Evolutionary conservation across 208 protist genomes (phyloP), one percentile per base, ranked within the genome.

Genomic region (Naegleria gruberi): DNA sequence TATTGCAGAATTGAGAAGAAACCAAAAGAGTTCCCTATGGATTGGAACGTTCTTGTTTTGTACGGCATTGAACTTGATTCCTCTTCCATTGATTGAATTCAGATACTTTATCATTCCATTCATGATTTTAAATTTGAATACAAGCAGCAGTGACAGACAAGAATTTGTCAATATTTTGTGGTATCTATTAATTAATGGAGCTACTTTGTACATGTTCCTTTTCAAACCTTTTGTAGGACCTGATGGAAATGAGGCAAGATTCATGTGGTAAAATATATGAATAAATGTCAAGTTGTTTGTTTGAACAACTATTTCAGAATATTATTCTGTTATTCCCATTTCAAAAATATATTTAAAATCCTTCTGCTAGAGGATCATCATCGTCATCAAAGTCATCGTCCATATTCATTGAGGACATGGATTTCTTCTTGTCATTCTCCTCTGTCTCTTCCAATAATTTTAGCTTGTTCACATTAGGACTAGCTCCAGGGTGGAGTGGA

Each of bases 31-130:
- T 44, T 40, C 4, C 2, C 30, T 90, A 45, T 65, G 55, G 30
- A 73, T 23, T 15, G 7, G 34, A 65, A 19, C 40, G 10, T 51
- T 65, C 42, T 7, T 57, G 5, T 5, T 82, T n/a, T 90, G 57
- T 46, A 37, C 26, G 17, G 7, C 8, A 17, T 5, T 47, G 8
- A 82, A 77, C 41, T 40, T 92, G 6, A 43, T 90, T 57, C 84
- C 91, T 83, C 65, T 83, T 10, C 83, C 90, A 12, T 30, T 92
- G 0, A 42, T 92, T 7, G 91, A 92, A 90, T 83, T 86, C 43
- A 37, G 92, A 73, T 93, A 93, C 44, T 93, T 91, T 55, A 85
- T 93, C 5, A 46, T 91, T 34, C 92, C 92, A 40, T 91, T 87
- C 46, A 17, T 90, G 6, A 19, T 90, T 23, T 74, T 92, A 17